These are phyloP conservation scores for Craspedostauros australis DNA, from an alignment of 108 stramenopile genomes.

Conservation along the genomic window DNA sequence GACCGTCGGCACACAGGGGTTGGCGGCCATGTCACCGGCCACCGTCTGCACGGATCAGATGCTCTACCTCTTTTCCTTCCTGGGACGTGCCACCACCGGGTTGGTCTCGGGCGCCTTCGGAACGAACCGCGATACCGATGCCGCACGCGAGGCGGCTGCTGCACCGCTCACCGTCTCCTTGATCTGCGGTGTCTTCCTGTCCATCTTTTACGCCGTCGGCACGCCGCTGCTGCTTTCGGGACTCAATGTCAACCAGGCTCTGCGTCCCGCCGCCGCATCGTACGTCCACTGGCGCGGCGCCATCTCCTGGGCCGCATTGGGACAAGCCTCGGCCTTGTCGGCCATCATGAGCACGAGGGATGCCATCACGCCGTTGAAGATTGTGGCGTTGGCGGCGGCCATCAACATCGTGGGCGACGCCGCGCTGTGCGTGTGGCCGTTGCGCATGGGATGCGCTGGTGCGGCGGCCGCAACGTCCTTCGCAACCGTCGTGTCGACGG, in stretches of 20 bases:
- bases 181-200: constrained; percentile 39
- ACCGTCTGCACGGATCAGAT: constrained; percentile 79
- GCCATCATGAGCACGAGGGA: constrained; percentile 70
- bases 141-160: constrained; percentile 26
- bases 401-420: constrained; percentile 67
- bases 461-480: constrained; percentile 73
- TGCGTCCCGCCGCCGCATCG: constrained; percentile 36
- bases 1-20: constrained; percentile 58
- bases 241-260: constrained; percentile 47
- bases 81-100: constrained; percentile 71
- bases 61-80: constrained; percentile 71
- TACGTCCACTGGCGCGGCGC: constrained; percentile 73
- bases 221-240: constrained; percentile 42
- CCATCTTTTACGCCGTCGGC: constrained; percentile 53
- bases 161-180: constrained; percentile 60
- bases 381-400: constrained; percentile 49
- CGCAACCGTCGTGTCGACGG: constrained; percentile 61
- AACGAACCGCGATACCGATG: constrained; percentile 3
- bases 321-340: constrained; percentile 45
- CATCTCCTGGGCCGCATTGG: constrained; percentile 63
- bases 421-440: constrained; percentile 61
- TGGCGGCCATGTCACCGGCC: constrained; percentile 79
- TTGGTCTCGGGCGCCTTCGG: constrained; percentile 61
- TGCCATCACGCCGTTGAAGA: constrained; percentile 74
- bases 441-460: constrained; percentile 57